Percentiles rank a stretch among this genome's conserved stretches.
Evolutionary conservation across 179 eudicot species (phyloP).

Genomic region (Spergularia azorica): DNA sequence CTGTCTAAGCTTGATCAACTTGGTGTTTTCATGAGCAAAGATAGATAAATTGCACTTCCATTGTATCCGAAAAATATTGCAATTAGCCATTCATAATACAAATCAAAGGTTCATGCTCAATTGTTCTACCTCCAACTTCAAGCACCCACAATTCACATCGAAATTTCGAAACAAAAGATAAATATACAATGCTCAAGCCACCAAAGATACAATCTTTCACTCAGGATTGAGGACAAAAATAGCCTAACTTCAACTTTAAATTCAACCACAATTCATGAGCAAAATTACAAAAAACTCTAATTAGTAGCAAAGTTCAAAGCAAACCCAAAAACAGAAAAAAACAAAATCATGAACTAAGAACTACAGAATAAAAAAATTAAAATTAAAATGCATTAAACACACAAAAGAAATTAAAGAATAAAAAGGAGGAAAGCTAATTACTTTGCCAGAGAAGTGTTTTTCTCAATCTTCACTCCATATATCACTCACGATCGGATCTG

Average conservation of each 20-base stretch:
- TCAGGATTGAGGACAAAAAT: background rate
- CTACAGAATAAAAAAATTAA: background rate
- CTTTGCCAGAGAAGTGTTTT: slow-evolving; percentile 49
- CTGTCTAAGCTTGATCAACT: too few species aligned
- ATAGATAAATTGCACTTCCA: too few species aligned
- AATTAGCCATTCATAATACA: background rate
- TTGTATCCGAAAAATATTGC: too few species aligned
- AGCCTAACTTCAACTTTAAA: background rate
- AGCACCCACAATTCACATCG: background rate
- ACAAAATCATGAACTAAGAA: background rate
- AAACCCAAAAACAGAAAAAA: background rate
- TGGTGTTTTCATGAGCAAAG: too few species aligned
- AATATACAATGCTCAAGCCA: background rate
- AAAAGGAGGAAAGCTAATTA: slow-evolving; percentile 18
- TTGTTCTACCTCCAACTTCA: background rate
- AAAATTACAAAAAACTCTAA: background rate
- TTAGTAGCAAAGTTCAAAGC: background rate
- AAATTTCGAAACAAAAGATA: background rate
- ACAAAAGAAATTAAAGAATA: background rate
- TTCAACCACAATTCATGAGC: background rate
- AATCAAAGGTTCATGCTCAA: background rate
- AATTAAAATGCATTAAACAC: background rate
- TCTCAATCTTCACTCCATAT: slow-evolving; percentile 36
- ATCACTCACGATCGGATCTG: too few species aligned
- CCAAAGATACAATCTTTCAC: slow-evolving; percentile 10